Conservation (phyloP, 2,329 filamentous ascomycete species). For the Dactylellina parvicollis region DNA sequence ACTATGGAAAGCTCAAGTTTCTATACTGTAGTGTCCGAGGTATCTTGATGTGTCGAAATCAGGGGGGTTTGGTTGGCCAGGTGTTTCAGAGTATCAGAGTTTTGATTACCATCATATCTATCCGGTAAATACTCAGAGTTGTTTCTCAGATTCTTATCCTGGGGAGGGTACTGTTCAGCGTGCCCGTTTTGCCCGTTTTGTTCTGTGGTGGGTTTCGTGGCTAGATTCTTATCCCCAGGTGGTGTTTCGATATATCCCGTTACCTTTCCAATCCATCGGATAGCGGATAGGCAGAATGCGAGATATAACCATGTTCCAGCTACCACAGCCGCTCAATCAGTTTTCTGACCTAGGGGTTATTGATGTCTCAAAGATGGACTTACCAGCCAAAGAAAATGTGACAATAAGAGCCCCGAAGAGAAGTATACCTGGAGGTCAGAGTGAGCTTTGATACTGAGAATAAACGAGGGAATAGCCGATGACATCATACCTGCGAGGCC, state of each 20-base stretch:
- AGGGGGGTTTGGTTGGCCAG: too few species aligned
- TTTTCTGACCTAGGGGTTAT: not conserved
- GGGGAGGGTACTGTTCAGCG: not conserved
- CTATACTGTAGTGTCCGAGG: too few species aligned
- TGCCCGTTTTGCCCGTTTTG: not conserved
- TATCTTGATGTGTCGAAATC: too few species aligned
- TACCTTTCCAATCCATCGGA: conserved; percentile 25
- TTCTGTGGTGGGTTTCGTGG: not conserved
- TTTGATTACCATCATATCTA: too few species aligned
- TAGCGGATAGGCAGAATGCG: conserved; percentile 12
- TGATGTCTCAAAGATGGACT: not conserved
- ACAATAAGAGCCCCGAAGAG: conserved; percentile 46
- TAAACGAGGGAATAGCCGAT: conserved; percentile 8
- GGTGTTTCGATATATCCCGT: conserved; percentile 40
- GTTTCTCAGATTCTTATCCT: too few species aligned
- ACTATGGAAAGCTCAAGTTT: too few species aligned
- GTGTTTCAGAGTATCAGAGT: too few species aligned
- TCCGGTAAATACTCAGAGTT: too few species aligned
- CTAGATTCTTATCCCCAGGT: not conserved
- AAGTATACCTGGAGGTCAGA: conserved; percentile 1
- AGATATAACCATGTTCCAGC: conserved; percentile 35
- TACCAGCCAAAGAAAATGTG: conserved; percentile 42
- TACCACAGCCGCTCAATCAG: not conserved
- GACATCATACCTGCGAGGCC: conserved; percentile 43
- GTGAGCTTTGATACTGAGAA: conserved; percentile 1